These are phyloP conservation scores for Bolboschoenoplectus hybrid DNA, from an alignment of 202 grass and related monocot species.

Conservation along the genomic window DNA sequence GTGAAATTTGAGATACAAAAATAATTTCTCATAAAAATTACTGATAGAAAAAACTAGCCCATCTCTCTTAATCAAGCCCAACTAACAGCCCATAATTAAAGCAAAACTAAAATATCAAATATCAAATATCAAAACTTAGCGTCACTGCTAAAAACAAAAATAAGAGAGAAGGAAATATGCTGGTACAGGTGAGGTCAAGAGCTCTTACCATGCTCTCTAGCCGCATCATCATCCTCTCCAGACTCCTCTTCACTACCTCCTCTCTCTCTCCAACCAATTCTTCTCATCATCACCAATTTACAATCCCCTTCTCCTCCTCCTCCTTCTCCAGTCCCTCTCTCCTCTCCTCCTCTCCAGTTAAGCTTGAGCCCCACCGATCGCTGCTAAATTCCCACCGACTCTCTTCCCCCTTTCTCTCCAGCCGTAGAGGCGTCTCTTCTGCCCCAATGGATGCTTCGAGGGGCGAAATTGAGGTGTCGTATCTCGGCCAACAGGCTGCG, in stretches of 20 bases:
- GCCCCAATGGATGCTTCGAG: slow-evolving; percentile 41
- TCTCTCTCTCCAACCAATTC: slow-evolving; percentile 31
- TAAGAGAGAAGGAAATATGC: slow-evolving; percentile 31
- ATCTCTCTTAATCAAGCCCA: neutral
- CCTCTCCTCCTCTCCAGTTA: slow-evolving; percentile 24
- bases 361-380: neutral
- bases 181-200: neutral
- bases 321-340: neutral
- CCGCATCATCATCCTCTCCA: slow-evolving; percentile 10
- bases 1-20: too few species aligned
- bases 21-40: too few species aligned
- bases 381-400: neutral
- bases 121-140: neutral
- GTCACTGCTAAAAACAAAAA: neutral
- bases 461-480: slow-evolving; percentile 52
- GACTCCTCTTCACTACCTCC: neutral
- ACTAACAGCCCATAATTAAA: slow-evolving; percentile 14
- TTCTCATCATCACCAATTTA: neutral
- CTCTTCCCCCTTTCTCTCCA: neutral
- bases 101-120: neutral
- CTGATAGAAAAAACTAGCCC: neutral
- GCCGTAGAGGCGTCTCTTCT: neutral
- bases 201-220: slow-evolving; percentile 20
- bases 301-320: too few species aligned
- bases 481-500: slow-evolving; percentile 65